Conservation (phyloP, 257 asterid species). For the Solanum peruvianum region DNA sequence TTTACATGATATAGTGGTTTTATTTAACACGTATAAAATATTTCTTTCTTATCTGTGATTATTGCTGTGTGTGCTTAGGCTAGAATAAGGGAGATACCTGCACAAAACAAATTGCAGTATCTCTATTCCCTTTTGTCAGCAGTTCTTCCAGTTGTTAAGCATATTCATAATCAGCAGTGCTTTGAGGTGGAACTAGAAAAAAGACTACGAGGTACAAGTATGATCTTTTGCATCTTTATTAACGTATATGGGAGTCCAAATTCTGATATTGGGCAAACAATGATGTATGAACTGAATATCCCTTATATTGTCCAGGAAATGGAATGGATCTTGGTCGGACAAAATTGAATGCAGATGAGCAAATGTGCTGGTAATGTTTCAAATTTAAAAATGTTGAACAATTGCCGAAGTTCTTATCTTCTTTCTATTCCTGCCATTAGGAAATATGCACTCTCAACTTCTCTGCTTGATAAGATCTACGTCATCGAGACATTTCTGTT, state of each 20-base stretch:
- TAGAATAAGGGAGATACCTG: constrained; percentile 67
- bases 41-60: not conserved
- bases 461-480: not conserved
- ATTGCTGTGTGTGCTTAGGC: constrained; percentile 35
- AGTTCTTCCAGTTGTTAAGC: constrained; percentile 78
- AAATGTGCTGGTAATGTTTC: constrained; percentile 88
- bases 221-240: not conserved
- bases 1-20: not conserved
- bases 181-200: constrained; percentile 84
- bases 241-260: not conserved
- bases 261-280: not conserved
- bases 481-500: not conserved
- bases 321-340: constrained; percentile 78
- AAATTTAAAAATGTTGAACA: not conserved
- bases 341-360: constrained; percentile 91
- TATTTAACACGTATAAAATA: not conserved
- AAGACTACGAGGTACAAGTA: constrained; percentile 58
- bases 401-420: not conserved
- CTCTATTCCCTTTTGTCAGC: constrained; percentile 80
- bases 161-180: constrained; percentile 68
- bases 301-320: constrained; percentile 46
- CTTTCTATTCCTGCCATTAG: not conserved
- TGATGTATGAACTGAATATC: not conserved
- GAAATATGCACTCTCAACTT: not conserved
- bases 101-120: constrained; percentile 81